Conservation (phyloP, 176 grass and related monocot species). For the Carex parvula region DNA sequence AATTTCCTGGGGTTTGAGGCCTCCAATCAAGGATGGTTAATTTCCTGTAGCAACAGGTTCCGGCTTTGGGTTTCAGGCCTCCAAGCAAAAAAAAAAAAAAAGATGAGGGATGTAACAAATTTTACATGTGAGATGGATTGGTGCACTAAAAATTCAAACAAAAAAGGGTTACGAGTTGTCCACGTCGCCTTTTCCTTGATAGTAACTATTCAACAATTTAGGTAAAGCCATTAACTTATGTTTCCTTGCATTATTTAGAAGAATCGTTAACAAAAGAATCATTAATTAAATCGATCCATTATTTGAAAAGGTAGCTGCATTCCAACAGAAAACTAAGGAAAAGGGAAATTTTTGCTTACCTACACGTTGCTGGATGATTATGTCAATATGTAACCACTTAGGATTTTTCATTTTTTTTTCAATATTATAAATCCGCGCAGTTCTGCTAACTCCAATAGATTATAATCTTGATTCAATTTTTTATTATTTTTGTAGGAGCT, state of each 20-base stretch:
- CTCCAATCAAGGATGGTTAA: background rate
- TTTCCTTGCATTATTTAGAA: slow-evolving; percentile 7
- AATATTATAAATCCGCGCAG: background rate
- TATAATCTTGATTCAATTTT: no score
- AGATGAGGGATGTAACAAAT: background rate
- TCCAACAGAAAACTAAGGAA: background rate
- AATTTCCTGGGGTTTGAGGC: background rate
- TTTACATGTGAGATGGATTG: background rate
- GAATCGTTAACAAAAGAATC: background rate
- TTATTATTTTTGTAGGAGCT: no score
- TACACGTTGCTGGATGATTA: background rate
- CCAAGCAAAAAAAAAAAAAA: background rate
- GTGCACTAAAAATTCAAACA: background rate
- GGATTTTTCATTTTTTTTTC: background rate
- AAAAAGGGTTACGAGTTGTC: slow-evolving; percentile 4
- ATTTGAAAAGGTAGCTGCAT: background rate
- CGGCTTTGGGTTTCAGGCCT: no score
- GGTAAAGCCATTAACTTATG: background rate
- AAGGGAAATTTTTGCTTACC: background rate
- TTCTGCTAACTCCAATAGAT: background rate
- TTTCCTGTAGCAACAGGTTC: no score
- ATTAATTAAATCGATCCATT: background rate
- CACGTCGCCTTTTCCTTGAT: background rate
- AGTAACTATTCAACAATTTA: background rate
- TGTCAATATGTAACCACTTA: background rate